Evolutionary conservation across 2,329 filamentous ascomycete species (phyloP).

Genomic region (Penicillium sp.): DNA sequence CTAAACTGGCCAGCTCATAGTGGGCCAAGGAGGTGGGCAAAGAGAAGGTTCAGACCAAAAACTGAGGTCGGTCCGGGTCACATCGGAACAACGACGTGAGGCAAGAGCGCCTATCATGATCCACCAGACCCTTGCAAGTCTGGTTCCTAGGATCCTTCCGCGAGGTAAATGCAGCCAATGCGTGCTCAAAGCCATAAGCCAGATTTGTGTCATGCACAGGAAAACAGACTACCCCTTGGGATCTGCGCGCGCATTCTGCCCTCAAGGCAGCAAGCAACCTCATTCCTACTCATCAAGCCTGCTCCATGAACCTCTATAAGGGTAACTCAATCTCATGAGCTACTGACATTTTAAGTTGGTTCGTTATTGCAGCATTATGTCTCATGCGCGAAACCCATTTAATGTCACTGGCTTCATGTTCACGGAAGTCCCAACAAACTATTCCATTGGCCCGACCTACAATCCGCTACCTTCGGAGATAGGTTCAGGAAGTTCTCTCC

Average conservation of each 20-base stretch:
- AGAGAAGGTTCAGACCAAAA: not conserved
- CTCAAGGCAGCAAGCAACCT: not conserved
- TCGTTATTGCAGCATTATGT: not conserved
- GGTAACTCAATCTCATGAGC: not conserved
- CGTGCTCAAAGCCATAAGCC: not conserved
- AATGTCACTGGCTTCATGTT: not conserved
- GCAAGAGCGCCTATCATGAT: not conserved
- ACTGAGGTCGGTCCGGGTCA: not conserved
- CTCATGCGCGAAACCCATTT: not conserved
- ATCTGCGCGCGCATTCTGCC: not conserved
- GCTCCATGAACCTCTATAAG: not conserved
- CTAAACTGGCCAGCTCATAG: not conserved
- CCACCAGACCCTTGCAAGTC: not conserved
- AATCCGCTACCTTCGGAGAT: not conserved
- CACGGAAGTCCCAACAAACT: not conserved
- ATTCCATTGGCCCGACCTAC: not conserved
- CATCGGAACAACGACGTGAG: not conserved
- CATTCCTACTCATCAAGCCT: not conserved
- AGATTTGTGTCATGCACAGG: not conserved
- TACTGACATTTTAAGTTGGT: not conserved
- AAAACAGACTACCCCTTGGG: not conserved
- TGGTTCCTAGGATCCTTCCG: not conserved
- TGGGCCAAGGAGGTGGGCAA: not conserved
- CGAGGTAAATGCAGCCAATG: not conserved
- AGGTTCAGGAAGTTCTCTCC: not conserved